A percentile compares a stretch with the other conserved stretches of the same genome.
Evolutionary conservation across 2,329 filamentous ascomycete genomes (phyloP).

Genomic region (Onygenales sp.): DNA sequence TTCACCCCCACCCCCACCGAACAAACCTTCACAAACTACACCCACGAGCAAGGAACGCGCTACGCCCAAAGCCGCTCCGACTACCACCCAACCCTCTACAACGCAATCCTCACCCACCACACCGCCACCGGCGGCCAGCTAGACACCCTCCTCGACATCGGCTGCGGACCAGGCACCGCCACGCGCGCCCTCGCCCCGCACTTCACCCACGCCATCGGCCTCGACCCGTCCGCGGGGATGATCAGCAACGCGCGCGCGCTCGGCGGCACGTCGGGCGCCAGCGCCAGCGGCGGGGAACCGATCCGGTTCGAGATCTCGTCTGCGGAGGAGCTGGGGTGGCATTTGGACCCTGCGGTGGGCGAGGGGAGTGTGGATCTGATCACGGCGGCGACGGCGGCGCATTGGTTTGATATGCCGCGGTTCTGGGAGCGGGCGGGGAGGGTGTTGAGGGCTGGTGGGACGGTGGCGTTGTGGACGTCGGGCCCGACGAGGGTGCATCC

Average conservation of each 20-base stretch:
- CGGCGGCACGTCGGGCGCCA: conserved; percentile 16
- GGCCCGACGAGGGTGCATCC: conserved; percentile 18
- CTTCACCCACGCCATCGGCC: conserved; percentile 40
- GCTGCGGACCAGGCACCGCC: conserved; percentile 48
- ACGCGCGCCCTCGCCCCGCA: conserved; percentile 36
- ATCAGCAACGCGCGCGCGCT: conserved; percentile 37
- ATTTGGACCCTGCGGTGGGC: conserved; percentile 18
- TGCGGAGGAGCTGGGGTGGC: conserved; percentile 36
- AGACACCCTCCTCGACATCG: conserved; percentile 42
- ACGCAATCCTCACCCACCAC: conserved; percentile 40
- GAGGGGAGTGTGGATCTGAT: conserved; percentile 40
- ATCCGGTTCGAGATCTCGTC: conserved; percentile 35
- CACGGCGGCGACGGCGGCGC: conserved; percentile 42
- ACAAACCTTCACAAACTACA: conserved; percentile 17
- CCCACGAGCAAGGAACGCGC: conserved; percentile 18
- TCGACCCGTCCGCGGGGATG: conserved; percentile 48
- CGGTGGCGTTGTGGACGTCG: conserved; percentile 43
- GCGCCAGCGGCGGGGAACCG: conserved; percentile 6
- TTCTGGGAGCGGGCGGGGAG: conserved; percentile 43
- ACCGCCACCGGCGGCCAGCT: conserved; percentile 35
- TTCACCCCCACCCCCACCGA: conserved; percentile 1
- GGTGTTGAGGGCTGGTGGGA: conserved; percentile 44
- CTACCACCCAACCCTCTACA: conserved; percentile 41
- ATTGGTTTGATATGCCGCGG: conserved; percentile 48
- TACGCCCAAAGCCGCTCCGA: conserved; percentile 37